Evolutionary conservation across 2,329 filamentous ascomycete genomes (phyloP).

Genomic region (Ophiostoma sp.): DNA sequence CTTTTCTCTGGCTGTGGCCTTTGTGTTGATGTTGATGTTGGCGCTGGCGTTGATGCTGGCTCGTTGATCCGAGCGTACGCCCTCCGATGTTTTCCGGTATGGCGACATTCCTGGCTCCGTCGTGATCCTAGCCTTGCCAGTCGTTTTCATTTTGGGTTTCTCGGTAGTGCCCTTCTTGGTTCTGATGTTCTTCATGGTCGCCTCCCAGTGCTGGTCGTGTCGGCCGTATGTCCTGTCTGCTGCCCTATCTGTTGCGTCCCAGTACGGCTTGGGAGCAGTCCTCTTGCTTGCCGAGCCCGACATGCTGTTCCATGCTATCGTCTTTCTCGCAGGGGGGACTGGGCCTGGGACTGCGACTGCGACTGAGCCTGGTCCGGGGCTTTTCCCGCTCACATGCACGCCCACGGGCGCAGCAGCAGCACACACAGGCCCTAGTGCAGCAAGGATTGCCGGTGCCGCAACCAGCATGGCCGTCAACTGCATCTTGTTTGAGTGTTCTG

Average conservation of each 20-base stretch:
- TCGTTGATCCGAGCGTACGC: neutral
- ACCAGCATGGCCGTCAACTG: neutral
- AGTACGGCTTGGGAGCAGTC: neutral
- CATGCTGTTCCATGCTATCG: neutral
- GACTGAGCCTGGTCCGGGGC: neutral
- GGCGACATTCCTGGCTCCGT: neutral
- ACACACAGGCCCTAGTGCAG: neutral
- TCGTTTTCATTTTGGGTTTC: neutral
- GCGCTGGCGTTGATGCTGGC: too few species aligned
- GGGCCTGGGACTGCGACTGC: neutral
- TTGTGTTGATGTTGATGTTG: too few species aligned
- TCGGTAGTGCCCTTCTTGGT: neutral
- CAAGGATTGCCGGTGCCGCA: neutral
- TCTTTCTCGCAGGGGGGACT: neutral
- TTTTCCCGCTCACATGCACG: neutral
- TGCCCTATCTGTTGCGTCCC: neutral
- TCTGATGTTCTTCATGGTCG: neutral
- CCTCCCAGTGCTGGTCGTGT: neutral
- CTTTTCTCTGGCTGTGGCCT: neutral
- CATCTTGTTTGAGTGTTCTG: neutral
- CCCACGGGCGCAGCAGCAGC: neutral
- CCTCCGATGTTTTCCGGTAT: neutral
- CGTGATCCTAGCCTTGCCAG: neutral
- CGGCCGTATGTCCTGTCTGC: neutral
- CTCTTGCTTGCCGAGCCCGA: neutral